Evolutionary conservation across 345 rosid genomes (phyloP), one percentile per base, ranked within the genome.

Genomic region (Eucalyptus pumila): DNA sequence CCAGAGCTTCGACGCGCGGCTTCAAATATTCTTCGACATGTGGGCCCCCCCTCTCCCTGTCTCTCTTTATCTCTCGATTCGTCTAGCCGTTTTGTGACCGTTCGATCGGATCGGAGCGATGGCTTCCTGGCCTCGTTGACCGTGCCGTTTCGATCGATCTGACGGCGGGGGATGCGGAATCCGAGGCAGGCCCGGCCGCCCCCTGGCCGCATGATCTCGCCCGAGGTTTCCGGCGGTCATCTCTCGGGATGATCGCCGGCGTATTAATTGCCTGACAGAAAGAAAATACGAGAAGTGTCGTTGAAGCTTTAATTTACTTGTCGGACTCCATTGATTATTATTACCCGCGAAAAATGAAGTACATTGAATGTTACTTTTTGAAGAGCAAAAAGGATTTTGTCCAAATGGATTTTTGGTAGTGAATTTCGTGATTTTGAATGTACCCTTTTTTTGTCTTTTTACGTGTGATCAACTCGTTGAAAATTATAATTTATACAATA

Each of bases 1-100:
- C 87, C 96, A 97, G 87, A 97, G 99, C 91, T 98, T 98, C 88
- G 99, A 97, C 92, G 99, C 98, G 11, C 98, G 97, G 87, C 98
- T 98, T 87, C 99, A 98, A 88, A 97, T 98, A 89, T 97, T 98
- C 96, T 98, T 98, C 80, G 99, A 98, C 87, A 96, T 98, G 98
- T 97, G 67, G 95, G n/a, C 32, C 87, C 44, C 44, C 49, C 1
- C 12, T 8, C 14, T 37, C 24, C 58, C 5, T 8, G 9, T 92
- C 27, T 51, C 56, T 47, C 37, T 37, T 10, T 50, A 23, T 50
- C 7, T n/a, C 23, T 40, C 7, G 14, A 40, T n/a, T 45, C 24
- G 23, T 11, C 42, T 32, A 15, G 34, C 8, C 80, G 9, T 45
- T n/a, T 14, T 0, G 23, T 7, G 30, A 30, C 87, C 56, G 56